Evolutionary conservation across 768 basidiomycete genomes (phyloP).

Genomic region (Candolleomyces aberdarensis): DNA sequence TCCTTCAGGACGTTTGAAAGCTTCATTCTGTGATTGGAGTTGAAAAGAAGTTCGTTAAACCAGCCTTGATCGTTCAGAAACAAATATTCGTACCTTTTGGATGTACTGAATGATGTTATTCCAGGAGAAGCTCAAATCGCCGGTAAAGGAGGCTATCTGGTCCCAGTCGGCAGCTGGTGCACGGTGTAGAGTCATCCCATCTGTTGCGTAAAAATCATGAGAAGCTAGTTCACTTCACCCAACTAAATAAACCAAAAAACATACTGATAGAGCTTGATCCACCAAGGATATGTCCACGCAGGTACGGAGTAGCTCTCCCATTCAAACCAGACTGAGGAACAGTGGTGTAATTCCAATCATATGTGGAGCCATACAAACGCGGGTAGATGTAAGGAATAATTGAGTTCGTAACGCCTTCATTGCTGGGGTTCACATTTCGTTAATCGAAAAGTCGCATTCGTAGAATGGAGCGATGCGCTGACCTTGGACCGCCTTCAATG

Average conservation of each 20-base stretch:
- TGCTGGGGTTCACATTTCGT: slow-evolving; percentile 6
- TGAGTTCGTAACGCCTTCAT: neutral
- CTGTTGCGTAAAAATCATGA: slow-evolving; percentile 7
- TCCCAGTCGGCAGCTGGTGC: slow-evolving; percentile 46
- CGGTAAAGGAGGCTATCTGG: slow-evolving; percentile 44
- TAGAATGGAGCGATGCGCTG: slow-evolving; percentile 6
- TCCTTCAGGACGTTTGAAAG: slow-evolving; percentile 10
- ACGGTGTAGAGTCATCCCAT: slow-evolving; percentile 27
- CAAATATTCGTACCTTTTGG: slow-evolving; percentile 17
- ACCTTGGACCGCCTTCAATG: slow-evolving; percentile 59
- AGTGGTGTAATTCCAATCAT: slow-evolving; percentile 28
- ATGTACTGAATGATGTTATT: slow-evolving; percentile 25
- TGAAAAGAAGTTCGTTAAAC: too few species aligned
- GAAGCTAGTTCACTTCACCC: neutral
- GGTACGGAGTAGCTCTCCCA: slow-evolving; percentile 17
- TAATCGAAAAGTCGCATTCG: too few species aligned
- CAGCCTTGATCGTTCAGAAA: too few species aligned
- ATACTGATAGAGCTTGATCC: slow-evolving; percentile 26
- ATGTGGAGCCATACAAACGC: neutral
- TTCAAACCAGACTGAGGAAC: slow-evolving; percentile 20
- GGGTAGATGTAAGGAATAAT: neutral
- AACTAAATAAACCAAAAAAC: slow-evolving; percentile 16
- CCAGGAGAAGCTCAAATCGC: slow-evolving; percentile 47
- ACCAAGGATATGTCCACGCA: slow-evolving; percentile 24
- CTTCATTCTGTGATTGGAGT: slow-evolving; percentile 10